Evolutionary conservation across 2,329 filamentous ascomycete species (phyloP).

Genomic region (Aspergillus ochraceoroseus): DNA sequence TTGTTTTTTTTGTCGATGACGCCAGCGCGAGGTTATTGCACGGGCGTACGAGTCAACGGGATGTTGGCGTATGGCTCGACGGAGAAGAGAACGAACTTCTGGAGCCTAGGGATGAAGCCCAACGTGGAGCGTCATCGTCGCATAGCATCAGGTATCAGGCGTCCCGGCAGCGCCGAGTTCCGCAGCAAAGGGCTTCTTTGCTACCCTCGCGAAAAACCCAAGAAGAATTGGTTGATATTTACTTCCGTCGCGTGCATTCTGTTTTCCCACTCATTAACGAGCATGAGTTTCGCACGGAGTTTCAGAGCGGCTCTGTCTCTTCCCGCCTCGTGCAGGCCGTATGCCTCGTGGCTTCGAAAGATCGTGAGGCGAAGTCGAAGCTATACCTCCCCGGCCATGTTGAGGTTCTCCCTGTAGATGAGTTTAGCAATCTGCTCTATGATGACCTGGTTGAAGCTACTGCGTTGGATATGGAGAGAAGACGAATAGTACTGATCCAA

Average conservation of each 20-base stretch:
- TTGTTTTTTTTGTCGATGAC: too few species aligned
- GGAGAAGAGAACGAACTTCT: too few species aligned
- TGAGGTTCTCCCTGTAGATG: neutral
- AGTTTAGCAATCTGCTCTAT: conserved; percentile 16
- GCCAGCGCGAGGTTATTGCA: too few species aligned
- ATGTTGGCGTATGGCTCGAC: too few species aligned
- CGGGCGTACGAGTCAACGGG: too few species aligned
- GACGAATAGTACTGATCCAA: conserved; percentile 27
- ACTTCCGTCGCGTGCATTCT: conserved; percentile 30
- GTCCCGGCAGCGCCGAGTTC: too few species aligned
- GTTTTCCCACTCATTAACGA: conserved; percentile 30
- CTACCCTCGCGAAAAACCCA: too few species aligned
- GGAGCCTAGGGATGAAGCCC: too few species aligned
- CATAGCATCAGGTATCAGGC: too few species aligned
- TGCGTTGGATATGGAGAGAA: conserved; percentile 22
- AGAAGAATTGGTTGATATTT: conserved; percentile 25
- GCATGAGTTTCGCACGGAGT: conserved; percentile 20
- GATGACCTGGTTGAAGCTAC: conserved; percentile 25
- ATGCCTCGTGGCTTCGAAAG: conserved; percentile 33
- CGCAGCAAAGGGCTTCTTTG: too few species aligned
- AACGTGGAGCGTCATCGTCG: too few species aligned
- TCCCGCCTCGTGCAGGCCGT: conserved; percentile 29
- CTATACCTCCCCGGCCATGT: conserved; percentile 16
- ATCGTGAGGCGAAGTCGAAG: conserved; percentile 21
- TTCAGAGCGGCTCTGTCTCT: conserved; percentile 20